Conservation (phyloP, 1,284 basidiomycete species). For the Ustilago sp. region DNA sequence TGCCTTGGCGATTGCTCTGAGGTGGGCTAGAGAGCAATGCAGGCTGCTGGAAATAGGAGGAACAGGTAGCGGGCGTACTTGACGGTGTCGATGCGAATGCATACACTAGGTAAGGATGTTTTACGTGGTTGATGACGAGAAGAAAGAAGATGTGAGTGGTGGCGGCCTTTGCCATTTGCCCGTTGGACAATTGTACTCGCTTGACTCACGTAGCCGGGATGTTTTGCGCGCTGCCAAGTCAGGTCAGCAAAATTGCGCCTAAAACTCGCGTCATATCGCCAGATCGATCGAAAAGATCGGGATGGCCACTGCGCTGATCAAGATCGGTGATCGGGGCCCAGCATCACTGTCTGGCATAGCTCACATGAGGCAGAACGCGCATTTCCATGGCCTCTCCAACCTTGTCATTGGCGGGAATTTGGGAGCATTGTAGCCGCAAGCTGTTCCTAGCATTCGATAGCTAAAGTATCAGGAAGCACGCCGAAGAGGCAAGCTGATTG, state of each 20-base stretch:
- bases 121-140: background rate
- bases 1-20: background rate
- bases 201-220: slow-evolving; percentile 3
- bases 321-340: background rate
- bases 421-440: too few species aligned
- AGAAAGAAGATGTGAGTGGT: slow-evolving; percentile 1
- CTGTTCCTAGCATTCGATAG: too few species aligned
- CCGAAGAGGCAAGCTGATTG: background rate
- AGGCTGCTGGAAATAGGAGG: background rate
- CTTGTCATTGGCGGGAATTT: too few species aligned
- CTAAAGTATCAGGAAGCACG: too few species aligned
- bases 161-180: background rate
- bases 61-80: background rate
- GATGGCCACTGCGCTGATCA: background rate
- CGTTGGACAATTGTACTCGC: background rate
- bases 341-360: background rate
- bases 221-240: slow-evolving; percentile 3
- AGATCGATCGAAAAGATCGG: slow-evolving; percentile 11
- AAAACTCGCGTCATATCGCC: slow-evolving; percentile 5
- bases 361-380: background rate
- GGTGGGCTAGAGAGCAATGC: background rate
- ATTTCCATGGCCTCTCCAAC: background rate
- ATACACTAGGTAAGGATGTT: background rate
- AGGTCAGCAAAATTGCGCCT: slow-evolving; percentile 18
- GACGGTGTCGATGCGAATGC: background rate